Base-by-base conservation (phyloP, 441 rosid genomes). In the Syzygium malaccense region DNA sequence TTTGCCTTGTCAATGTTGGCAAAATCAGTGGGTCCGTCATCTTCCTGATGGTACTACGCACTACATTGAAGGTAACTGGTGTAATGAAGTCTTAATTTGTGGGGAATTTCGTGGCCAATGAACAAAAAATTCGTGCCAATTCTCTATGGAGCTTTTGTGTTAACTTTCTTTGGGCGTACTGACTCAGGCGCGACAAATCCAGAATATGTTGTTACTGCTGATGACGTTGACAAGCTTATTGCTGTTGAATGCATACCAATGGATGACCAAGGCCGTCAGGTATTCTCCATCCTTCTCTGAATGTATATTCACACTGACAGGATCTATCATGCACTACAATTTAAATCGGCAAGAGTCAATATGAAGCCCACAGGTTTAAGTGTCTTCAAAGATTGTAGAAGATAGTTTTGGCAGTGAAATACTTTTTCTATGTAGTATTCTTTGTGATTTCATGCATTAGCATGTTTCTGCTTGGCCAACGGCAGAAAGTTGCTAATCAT, bases 241-340 rank as follows among this genome's bases (percentile, higher is more conserved):
- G 98, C 98, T 88, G 99, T 98, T 89, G 99, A 98, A 92, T 98
- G 99, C 93, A 97, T 96, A 92, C 99, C 99, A 23, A 97, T 98
- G 99, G 99, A 98, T 94, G 99, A 96, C 87, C 98, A 93, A 92
- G 99, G 98, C 86, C 97, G 90, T 87, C 99, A 98, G 99, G 99
- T 98, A 78, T 53, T 88, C 49, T 86, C 30, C 66, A 49, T 53
- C 83, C 28, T 57, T 26, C 18, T 32, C 58, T 45, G 37, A 87
- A 88, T 23, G 57, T 64, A 45, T 30, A 64, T 64, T 85, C 18
- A 55, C 41, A 33, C n/a, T 55, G 48, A 30, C 62, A 20, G 49
- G 51, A 19, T 71, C 49, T 20, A 71, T 71, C 51, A 23, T 23
- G 18, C 18, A 4, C 51, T 41, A 12, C 83, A 12, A 37, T 41